phyloP scores from a whole-genome alignment of 225 moss, liverwort and hornwort genomes.

The Bryum argenteum region DNA sequence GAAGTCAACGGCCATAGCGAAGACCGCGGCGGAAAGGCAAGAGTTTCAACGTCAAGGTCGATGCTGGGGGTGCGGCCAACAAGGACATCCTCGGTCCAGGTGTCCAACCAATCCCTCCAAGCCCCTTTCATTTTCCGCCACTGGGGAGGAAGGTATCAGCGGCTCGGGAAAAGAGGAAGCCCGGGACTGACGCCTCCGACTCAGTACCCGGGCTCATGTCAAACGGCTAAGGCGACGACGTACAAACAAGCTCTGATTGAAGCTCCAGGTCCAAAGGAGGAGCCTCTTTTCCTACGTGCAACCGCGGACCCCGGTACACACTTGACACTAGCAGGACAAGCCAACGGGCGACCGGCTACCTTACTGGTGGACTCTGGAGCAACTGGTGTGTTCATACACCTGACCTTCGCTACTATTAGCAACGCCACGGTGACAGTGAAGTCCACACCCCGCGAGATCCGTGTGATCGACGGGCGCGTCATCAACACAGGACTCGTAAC shows the following conservation, averaged over 20 bases:
- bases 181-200: neutral
- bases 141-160: neutral
- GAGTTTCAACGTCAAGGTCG: neutral
- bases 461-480: neutral
- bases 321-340: neutral
- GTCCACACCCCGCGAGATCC: neutral
- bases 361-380: neutral
- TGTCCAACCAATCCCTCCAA: neutral
- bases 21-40: neutral
- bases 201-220: neutral
- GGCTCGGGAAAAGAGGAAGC: neutral
- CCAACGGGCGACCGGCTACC: neutral
- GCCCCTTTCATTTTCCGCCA: neutral
- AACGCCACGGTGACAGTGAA: neutral
- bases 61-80: neutral
- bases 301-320: neutral
- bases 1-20: neutral
- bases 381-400: neutral
- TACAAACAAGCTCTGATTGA: neutral
- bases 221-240: neutral
- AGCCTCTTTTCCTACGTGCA: neutral
- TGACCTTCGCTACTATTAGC: neutral
- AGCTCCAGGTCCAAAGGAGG: neutral
- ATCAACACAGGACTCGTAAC: neutral
- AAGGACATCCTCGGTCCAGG: neutral